These are phyloP conservation scores for Lasiodiplodia citricola DNA, from an alignment of 2,329 filamentous ascomycete genomes.

Conservation along the genomic window DNA sequence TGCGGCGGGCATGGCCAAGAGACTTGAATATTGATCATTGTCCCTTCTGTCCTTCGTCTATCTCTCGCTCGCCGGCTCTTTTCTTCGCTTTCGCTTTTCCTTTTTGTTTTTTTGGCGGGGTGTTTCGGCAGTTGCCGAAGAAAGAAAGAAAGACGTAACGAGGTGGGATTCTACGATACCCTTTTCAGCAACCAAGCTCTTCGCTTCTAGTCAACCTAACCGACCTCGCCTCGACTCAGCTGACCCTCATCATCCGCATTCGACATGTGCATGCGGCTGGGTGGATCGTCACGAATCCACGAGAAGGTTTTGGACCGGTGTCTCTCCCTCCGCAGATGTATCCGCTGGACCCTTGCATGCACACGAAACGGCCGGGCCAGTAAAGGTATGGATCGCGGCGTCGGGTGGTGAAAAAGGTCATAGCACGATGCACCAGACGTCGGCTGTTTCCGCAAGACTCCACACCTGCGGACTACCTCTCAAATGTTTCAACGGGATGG, in stretches of 20 bases:
- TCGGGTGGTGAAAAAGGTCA: background rate
- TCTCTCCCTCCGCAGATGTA: background rate
- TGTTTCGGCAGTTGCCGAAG: background rate
- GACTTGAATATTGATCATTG: background rate
- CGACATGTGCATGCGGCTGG: background rate
- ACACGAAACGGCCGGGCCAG: background rate
- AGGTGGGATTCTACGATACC: background rate
- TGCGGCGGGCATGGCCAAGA: constrained; percentile 10
- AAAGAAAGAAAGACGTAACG: background rate
- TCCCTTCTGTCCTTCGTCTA: background rate
- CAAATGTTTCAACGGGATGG: background rate
- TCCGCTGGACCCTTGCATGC: background rate
- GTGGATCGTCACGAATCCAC: background rate
- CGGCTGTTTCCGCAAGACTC: background rate
- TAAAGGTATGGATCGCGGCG: background rate
- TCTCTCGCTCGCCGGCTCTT: background rate
- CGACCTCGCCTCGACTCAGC: background rate
- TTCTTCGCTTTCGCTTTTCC: background rate
- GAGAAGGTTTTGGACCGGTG: background rate
- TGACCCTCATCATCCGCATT: background rate
- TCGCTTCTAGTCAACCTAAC: background rate
- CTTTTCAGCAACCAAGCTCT: background rate
- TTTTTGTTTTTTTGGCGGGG: background rate
- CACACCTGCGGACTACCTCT: background rate
- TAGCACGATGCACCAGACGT: background rate